Evolutionary conservation across 352 stramenopile genomes (phyloP).

Genomic region (Phytophthora litchii): DNA sequence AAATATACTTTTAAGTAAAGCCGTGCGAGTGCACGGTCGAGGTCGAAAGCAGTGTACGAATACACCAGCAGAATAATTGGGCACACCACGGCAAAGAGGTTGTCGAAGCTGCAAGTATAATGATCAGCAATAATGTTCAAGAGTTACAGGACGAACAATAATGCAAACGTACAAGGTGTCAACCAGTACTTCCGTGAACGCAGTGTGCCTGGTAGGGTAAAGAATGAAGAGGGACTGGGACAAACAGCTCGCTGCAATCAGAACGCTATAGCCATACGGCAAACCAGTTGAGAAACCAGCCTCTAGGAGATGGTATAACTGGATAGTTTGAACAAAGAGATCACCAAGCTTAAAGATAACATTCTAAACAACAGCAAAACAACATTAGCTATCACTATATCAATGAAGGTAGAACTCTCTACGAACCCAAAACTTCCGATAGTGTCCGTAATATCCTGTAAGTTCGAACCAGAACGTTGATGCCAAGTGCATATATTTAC

Average conservation of each 20-base stretch:
- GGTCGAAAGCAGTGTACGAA: conserved; percentile 24
- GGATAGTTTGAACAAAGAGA: conserved; percentile 15
- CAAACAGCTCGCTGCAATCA: conserved; percentile 20
- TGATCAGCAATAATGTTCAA: neutral
- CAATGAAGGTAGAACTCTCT: no score
- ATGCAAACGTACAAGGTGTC: conserved; percentile 27
- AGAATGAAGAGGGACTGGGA: conserved; percentile 23
- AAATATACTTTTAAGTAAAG: conserved; percentile 20
- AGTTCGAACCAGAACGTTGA: conserved; percentile 4
- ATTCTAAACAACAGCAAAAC: conserved; percentile 6
- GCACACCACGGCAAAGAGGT: conserved; percentile 26
- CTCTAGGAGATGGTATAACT: conserved; percentile 25
- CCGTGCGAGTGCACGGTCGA: conserved; percentile 24
- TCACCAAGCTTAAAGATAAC: conserved; percentile 20
- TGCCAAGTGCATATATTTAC: neutral
- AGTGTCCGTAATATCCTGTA: conserved; percentile 9
- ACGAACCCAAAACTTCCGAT: conserved; percentile 18
- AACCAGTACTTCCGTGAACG: conserved; percentile 30
- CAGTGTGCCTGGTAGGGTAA: conserved; percentile 1
- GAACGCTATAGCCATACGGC: conserved; percentile 9
- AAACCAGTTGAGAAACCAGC: conserved; percentile 12
- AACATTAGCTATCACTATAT: no score
- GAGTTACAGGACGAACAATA: neutral
- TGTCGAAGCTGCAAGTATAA: conserved; percentile 22
- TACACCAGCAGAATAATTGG: conserved; percentile 29